Evolutionary conservation across 345 rosid genomes (phyloP).

Genomic region (Ceriops decandra): DNA sequence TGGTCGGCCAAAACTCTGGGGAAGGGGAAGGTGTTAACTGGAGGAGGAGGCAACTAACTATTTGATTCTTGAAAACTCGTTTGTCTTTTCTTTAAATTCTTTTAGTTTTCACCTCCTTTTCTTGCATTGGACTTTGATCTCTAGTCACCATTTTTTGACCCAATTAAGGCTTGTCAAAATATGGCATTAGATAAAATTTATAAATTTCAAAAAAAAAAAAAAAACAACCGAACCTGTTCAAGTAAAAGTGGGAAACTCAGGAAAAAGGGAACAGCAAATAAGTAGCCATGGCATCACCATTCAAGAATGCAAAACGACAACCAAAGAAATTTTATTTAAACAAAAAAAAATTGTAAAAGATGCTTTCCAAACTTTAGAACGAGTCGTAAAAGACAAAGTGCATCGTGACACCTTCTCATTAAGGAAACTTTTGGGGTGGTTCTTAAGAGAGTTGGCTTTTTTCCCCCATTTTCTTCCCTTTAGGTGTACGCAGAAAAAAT

Average conservation of each 20-base stretch:
- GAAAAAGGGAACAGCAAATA: constrained; percentile 5
- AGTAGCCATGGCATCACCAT: constrained; percentile 17
- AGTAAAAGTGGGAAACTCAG: constrained; percentile 18
- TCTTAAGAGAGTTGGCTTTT: neutral
- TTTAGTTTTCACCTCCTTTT: too few species aligned
- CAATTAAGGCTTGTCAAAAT: neutral
- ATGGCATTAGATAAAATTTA: neutral
- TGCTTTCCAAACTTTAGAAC: constrained; percentile 24
- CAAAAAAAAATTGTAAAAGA: constrained; percentile 9
- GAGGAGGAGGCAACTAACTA: too few species aligned
- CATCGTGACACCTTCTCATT: constrained; percentile 17
- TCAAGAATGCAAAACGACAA: neutral
- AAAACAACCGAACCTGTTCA: neutral
- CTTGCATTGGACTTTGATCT: too few species aligned
- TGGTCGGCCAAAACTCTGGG: constrained; percentile 11
- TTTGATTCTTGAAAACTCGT: too few species aligned
- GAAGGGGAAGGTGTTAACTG: constrained; percentile 18
- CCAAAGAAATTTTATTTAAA: neutral
- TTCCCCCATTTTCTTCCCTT: constrained; percentile 3
- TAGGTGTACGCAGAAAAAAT: neutral
- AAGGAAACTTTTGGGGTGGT: constrained; percentile 15
- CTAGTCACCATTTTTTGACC: neutral
- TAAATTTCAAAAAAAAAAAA: too few species aligned
- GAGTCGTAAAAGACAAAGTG: constrained; percentile 7
- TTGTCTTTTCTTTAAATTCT: too few species aligned